These are phyloP conservation scores for Ganoderma lingzhi DNA, from an alignment of 1,284 basidiomycete species.

Conservation along the genomic window DNA sequence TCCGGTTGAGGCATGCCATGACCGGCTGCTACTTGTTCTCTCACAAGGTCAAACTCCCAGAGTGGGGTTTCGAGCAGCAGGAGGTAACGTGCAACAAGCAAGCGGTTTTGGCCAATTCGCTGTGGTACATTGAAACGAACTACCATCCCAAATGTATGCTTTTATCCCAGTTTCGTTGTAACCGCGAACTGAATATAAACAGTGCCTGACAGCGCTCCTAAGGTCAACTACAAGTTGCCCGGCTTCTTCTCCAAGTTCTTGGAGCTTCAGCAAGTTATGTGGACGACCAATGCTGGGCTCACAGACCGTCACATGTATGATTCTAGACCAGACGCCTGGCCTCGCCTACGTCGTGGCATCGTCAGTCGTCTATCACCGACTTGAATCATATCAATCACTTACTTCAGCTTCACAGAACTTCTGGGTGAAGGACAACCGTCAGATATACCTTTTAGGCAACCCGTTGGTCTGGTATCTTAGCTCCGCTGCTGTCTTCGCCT, in stretches of 20 bases:
- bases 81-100: constrained; percentile 99
- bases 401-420: constrained; percentile 72
- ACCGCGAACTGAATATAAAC: constrained; percentile 9
- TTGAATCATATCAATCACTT: neutral
- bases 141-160: constrained; percentile 78
- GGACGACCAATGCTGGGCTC: constrained; percentile 95
- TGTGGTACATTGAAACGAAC: constrained; percentile 96
- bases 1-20: constrained; percentile 86
- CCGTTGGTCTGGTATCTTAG: constrained; percentile 93
- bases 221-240: constrained; percentile 89
- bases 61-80: constrained; percentile 98
- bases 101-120: constrained; percentile 87
- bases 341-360: constrained; percentile 89
- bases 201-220: constrained; percentile 79
- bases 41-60: constrained; percentile 96
- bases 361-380: constrained; percentile 57
- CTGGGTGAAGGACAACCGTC: constrained; percentile 96
- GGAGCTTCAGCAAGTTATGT: constrained; percentile 96
- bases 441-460: constrained; percentile 96
- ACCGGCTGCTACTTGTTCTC: constrained; percentile 98
- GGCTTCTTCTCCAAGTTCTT: constrained; percentile 91
- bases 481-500: constrained; percentile 74
- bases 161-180: neutral
- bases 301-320: constrained; percentile 96
- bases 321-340: constrained; percentile 92